Evolutionary conservation across 352 stramenopile genomes (phyloP), one percentile per base, ranked within the genome.

Genomic region (Phytopythium sindhum): DNA sequence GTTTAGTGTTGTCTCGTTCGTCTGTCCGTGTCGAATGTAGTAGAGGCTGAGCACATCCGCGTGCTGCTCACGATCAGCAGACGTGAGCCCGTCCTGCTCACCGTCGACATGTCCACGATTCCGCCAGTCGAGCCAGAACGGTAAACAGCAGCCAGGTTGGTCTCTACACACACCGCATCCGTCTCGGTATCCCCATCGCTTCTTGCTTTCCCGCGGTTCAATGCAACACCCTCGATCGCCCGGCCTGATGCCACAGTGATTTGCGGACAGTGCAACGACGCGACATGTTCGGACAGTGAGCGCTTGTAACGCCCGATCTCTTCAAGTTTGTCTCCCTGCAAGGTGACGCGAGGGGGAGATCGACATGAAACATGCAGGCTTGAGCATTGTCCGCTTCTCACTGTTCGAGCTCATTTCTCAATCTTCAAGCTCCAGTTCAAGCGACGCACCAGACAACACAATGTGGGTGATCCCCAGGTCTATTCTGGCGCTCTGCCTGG

Each of bases 171-270:
- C n/a, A n/a, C n/a, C n/a, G n/a, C 33, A 14, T 14, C 7, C 33
- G 33, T 28, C 21, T 26, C 21, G 45, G 0, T 17, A 21, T 28
- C 12, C 45, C 45, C 45, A 52, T 52, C 45, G 24, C 45, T 10
- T 26, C 9, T 31, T 26, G 45, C 45, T 53, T 53, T 53, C 47
- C 24, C 47, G 47, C 47, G 17, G 47, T 53, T 53, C 47, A 52
- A 52, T n/a, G 9, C 10, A 23, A 26, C 45, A 52, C 42, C 42
- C 42, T 28, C 42, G 21, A 50, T 26, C 42, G 4, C 33, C 24
- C 24, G 23, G 47, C 24, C 24, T 11, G 29, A 15, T 53, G 47
- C 47, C 14, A 4, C 14, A 5, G 45, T 0, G 45, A 52, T 52
- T 10, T 52, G 45, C 23, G 23, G 23, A 23, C 23, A 23, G n/a